These are phyloP conservation scores for Pseudogymnoascus sp. DNA, from an alignment of 2,329 filamentous ascomycete species.

Conservation along the genomic window DNA sequence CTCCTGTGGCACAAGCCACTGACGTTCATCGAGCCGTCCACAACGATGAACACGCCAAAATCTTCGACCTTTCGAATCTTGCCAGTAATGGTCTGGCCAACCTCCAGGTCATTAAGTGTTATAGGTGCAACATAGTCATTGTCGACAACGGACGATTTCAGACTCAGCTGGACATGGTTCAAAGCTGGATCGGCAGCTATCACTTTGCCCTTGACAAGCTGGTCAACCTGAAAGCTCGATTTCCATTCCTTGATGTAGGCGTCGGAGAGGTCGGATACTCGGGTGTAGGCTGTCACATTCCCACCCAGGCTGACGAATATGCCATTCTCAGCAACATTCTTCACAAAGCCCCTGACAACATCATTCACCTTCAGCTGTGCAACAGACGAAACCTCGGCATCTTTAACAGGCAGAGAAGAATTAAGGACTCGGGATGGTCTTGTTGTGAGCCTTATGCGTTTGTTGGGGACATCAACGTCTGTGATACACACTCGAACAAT, in stretches of 20 bases:
- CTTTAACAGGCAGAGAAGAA: constrained; percentile 71
- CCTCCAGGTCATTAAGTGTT: constrained; percentile 68
- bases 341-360: constrained; percentile 83
- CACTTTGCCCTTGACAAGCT: constrained; percentile 83
- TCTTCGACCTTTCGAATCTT: constrained; percentile 91
- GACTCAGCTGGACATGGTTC: constrained; percentile 71
- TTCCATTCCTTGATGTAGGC: constrained; percentile 94
- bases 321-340: constrained; percentile 81
- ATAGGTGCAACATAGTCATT: constrained; percentile 65
- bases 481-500: constrained; percentile 81
- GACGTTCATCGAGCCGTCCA: constrained; percentile 80
- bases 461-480: constrained; percentile 72
- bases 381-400: constrained; percentile 65
- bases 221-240: constrained; percentile 74
- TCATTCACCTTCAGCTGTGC: constrained; percentile 69
- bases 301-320: constrained; percentile 79
- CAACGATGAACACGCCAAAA: constrained; percentile 86
- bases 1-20: constrained; percentile 89
- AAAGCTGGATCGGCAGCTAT: constrained; percentile 59
- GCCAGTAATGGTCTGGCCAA: constrained; percentile 76
- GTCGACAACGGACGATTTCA: constrained; percentile 79
- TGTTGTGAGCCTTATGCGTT: constrained; percentile 71
- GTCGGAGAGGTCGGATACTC: constrained; percentile 83
- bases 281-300: constrained; percentile 71
- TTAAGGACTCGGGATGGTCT: constrained; percentile 84